A percentile compares a stretch with the other conserved stretches of the same genome.
These are phyloP conservation scores for Solanum habrochaites DNA, from an alignment of 257 asterid genomes.

Conservation along the genomic window DNA sequence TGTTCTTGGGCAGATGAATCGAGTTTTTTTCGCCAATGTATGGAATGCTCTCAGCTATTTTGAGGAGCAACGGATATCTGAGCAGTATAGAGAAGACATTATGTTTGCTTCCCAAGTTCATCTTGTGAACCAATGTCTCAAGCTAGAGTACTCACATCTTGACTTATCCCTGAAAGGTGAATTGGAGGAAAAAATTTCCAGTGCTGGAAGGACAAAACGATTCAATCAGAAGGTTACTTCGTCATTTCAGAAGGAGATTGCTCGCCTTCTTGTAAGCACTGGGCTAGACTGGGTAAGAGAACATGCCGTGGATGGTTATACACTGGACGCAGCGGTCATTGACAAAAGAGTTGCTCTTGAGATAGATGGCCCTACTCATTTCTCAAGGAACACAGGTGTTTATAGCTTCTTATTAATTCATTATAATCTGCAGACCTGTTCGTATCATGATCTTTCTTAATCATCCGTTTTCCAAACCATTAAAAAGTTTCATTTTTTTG, in stretches of 20 bases:
- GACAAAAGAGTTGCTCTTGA: constrained; percentile 76
- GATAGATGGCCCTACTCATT: constrained; percentile 95
- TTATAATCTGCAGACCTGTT: background rate
- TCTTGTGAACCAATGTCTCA: constrained; percentile 63
- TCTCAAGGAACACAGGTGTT: constrained; percentile 84
- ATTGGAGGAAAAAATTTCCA: constrained; percentile 44
- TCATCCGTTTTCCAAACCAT: background rate
- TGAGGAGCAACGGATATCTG: constrained; percentile 51
- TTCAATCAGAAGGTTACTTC: constrained; percentile 78
- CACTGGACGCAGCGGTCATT: constrained; percentile 74
- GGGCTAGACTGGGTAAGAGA: constrained; percentile 88
- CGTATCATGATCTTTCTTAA: background rate
- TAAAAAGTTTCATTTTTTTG: background rate
- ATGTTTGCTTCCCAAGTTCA: constrained; percentile 85
- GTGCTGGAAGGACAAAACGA: constrained; percentile 66
- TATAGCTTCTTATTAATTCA: background rate
- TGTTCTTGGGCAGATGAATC: constrained; percentile 58
- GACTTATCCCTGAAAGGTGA: constrained; percentile 36
- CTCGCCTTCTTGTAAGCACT: constrained; percentile 81
- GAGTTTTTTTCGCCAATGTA: constrained; percentile 41
- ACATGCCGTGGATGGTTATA: constrained; percentile 61
- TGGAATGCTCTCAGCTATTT: constrained; percentile 53
- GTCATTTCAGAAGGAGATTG: constrained; percentile 90
- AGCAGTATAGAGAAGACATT: constrained; percentile 63
- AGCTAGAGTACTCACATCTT: constrained; percentile 60